A percentile compares a stretch with the other conserved stretches of the same genome.
Conservation (phyloP, 1,284 basidiomycete genomes). For the Ceratobasidium sp. region DNA sequence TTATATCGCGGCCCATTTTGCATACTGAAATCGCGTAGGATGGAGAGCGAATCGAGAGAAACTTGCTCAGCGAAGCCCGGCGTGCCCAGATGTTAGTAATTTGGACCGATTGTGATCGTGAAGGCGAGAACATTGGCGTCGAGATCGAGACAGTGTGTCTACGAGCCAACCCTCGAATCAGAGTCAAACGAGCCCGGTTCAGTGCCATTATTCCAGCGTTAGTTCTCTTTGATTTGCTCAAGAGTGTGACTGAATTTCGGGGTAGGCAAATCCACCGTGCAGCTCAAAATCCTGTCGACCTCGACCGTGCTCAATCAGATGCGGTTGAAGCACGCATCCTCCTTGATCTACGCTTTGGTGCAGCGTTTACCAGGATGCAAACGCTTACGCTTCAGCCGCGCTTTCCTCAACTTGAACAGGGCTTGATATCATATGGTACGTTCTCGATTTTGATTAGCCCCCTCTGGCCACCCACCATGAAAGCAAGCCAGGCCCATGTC, state of each 20-base stretch:
- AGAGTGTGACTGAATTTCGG: neutral
- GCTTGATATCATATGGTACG: conserved; percentile 62
- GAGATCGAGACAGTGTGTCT: conserved; percentile 84
- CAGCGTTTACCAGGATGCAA: conserved; percentile 93
- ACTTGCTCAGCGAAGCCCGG: conserved; percentile 79
- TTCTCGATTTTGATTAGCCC: neutral
- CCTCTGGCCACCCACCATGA: neutral
- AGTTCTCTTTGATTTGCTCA: conserved; percentile 50
- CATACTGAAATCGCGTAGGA: conserved; percentile 52
- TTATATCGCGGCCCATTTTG: neutral
- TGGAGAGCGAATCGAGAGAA: conserved; percentile 76
- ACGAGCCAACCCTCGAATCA: conserved; percentile 72
- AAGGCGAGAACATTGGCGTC: conserved; percentile 96
- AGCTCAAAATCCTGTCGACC: conserved; percentile 83
- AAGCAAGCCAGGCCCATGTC: conserved; percentile 83
- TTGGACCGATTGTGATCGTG: conserved; percentile 99
- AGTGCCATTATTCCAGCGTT: conserved; percentile 97
- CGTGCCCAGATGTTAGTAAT: conserved; percentile 89
- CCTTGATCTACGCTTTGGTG: conserved; percentile 90
- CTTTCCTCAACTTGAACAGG: conserved; percentile 67
- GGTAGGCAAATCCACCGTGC: conserved; percentile 93
- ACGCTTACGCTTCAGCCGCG: conserved; percentile 75
- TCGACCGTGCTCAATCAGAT: conserved; percentile 85
- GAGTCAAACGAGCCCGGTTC: conserved; percentile 88
- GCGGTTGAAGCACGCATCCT: conserved; percentile 91